phyloP scores from a whole-genome alignment of 805 yeast species.

The Ascoidea asiatica region DNA sequence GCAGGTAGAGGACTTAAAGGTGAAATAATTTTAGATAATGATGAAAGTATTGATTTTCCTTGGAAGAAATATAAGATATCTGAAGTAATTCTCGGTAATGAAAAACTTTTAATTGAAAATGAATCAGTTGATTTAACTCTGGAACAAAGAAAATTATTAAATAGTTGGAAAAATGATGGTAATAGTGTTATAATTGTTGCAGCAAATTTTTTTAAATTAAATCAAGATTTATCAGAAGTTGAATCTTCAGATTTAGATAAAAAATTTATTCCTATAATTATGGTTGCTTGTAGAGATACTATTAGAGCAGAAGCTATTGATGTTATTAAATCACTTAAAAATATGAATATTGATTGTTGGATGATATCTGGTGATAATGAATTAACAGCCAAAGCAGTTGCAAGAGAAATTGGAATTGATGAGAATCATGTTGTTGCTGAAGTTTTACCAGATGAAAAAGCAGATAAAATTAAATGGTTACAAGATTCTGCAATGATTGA shows the following conservation, averaged over 20 bases:
- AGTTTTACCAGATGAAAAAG: slow-evolving; percentile 64
- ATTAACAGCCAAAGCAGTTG: slow-evolving; percentile 56
- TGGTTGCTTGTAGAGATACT: slow-evolving; percentile 49
- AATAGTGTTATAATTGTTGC: slow-evolving; percentile 53
- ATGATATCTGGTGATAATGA: slow-evolving; percentile 70
- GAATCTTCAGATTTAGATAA: slow-evolving; percentile 16
- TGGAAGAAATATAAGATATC: slow-evolving; percentile 23
- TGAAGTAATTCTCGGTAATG: slow-evolving; percentile 45
- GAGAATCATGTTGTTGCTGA: slow-evolving; percentile 43
- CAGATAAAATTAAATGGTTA: slow-evolving; percentile 41
- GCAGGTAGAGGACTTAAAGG: slow-evolving; percentile 53
- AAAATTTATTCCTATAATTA: slow-evolving; percentile 25
- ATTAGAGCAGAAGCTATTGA: slow-evolving; percentile 40
- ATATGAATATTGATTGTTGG: slow-evolving; percentile 41
- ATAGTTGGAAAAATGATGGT: slow-evolving; percentile 46
- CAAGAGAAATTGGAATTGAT: slow-evolving; percentile 44
- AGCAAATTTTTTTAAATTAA: slow-evolving; percentile 22
- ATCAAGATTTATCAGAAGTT: no score
- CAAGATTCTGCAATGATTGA: slow-evolving; percentile 24
- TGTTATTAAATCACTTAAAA: slow-evolving; percentile 30
- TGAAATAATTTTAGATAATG: slow-evolving; percentile 15
- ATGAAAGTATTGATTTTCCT: slow-evolving; percentile 9
- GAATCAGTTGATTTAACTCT: slow-evolving; percentile 21
- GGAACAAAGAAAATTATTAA: slow-evolving; percentile 21
- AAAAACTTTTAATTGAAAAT: slow-evolving; percentile 37